These are phyloP conservation scores for Musa schizocarpa DNA, from an alignment of 176 grass and related monocot species.

Conservation along the genomic window DNA sequence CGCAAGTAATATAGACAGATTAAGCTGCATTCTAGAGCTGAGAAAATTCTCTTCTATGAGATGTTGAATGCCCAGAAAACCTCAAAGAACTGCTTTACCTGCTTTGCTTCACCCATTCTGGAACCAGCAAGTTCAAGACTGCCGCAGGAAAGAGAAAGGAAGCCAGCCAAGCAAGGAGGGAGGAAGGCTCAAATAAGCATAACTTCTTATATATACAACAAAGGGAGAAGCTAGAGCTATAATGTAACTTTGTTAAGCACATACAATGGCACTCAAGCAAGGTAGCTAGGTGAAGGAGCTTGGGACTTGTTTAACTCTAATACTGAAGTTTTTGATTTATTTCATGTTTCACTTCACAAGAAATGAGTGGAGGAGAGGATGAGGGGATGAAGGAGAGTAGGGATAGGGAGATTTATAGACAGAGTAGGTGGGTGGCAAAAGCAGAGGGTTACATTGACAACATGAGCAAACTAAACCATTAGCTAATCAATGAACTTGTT, in stretches of 20 bases:
- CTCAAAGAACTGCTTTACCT: background rate
- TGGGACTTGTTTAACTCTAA: background rate
- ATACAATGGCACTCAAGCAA: slow-evolving; percentile 16
- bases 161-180: slow-evolving; percentile 1
- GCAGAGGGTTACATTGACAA: slow-evolving; percentile 11
- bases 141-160: background rate
- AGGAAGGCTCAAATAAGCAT: slow-evolving; percentile 3
- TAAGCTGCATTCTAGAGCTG: background rate
- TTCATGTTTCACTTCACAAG: slow-evolving; percentile 15
- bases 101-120: slow-evolving; percentile 14
- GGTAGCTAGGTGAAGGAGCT: slow-evolving; percentile 13
- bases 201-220: slow-evolving; percentile 1
- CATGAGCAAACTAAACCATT: slow-evolving; percentile 1
- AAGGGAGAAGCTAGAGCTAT: slow-evolving; percentile 12
- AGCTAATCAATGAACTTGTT: background rate
- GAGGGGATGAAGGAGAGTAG: slow-evolving; percentile 19
- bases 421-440: slow-evolving; percentile 13
- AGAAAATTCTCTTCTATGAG: too few relatives aligned
- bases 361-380: background rate
- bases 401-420: slow-evolving; percentile 35
- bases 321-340: background rate
- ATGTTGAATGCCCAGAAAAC: background rate
- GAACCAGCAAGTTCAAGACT: background rate
- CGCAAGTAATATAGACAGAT: background rate
- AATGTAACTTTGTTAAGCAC: slow-evolving; percentile 24